A percentile compares a stretch with the other conserved stretches of the same genome.
These are phyloP conservation scores for Pisolithus marmoratus DNA, from an alignment of 768 basidiomycete species.

Conservation along the genomic window DNA sequence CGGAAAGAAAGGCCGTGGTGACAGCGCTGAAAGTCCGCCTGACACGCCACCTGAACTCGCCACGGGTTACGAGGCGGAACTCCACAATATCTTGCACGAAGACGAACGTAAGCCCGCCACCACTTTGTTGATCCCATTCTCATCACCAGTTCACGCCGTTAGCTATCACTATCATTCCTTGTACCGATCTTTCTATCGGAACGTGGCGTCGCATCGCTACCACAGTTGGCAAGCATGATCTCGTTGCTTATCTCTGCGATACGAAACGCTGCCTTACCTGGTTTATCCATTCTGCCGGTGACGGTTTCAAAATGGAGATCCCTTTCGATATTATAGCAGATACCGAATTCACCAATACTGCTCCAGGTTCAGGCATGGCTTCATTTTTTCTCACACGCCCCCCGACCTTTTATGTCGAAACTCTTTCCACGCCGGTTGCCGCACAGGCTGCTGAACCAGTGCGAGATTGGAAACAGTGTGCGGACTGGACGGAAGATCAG, in stretches of 20 bases:
- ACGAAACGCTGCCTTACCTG: slow-evolving; percentile 61
- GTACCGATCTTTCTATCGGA: slow-evolving; percentile 68
- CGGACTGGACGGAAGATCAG: slow-evolving; percentile 72
- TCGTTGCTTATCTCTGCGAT: slow-evolving; percentile 74
- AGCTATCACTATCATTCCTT: slow-evolving; percentile 76
- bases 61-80: slow-evolving; percentile 49
- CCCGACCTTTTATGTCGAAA: slow-evolving; percentile 66
- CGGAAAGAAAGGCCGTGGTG: slow-evolving; percentile 41
- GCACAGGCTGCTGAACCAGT: slow-evolving; percentile 22
- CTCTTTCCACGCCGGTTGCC: slow-evolving; percentile 25
- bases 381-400: slow-evolving; percentile 61
- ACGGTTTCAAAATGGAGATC: slow-evolving; percentile 82
- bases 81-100: slow-evolving; percentile 67
- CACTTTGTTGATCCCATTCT: neutral
- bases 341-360: slow-evolving; percentile 48
- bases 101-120: slow-evolving; percentile 54
- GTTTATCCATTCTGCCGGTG: slow-evolving; percentile 71
- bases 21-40: slow-evolving; percentile 35
- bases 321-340: slow-evolving; percentile 59
- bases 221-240: slow-evolving; percentile 48
- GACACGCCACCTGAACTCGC: slow-evolving; percentile 48
- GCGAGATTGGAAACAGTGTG: slow-evolving; percentile 56
- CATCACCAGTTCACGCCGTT: neutral
- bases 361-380: slow-evolving; percentile 53
- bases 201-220: slow-evolving; percentile 72